Base-by-base conservation (phyloP, 192 early-diverging fungal species). In the Polychytrium aggregatum region DNA sequence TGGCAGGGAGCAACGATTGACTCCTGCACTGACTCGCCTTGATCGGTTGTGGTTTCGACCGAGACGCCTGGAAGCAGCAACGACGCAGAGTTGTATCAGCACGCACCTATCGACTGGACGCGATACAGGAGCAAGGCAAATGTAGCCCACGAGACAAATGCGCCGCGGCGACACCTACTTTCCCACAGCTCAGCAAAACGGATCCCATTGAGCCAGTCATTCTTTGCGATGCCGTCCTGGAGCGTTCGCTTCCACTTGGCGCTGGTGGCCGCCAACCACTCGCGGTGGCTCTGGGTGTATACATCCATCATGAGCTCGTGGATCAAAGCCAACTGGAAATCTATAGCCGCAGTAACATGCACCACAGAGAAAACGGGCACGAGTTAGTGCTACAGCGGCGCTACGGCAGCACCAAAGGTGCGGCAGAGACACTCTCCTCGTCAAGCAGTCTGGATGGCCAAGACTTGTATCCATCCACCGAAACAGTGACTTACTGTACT, bases 121-220 rank as follows among this genome's bases (percentile, higher is more conserved):
- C n/a, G n/a, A n/a, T n/a, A n/a, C n/a, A n/a, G n/a, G n/a, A n/a
- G n/a, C n/a, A n/a, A n/a, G n/a, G n/a, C n/a, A n/a, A n/a, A n/a
- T n/a, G n/a, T n/a, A n/a, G n/a, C n/a, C n/a, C n/a, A n/a, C n/a
- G n/a, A n/a, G n/a, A n/a, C n/a, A n/a, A n/a, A n/a, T n/a, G n/a
- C n/a, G n/a, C n/a, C n/a, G n/a, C n/a, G 22, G 33, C 16, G 48
- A 9, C 42, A 28, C 22, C 57, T 66, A 59, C 71, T 57, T 43
- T 78, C 70, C 76, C 76, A 78, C 1, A 71, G 44, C 26, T 66
- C 46, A 3, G 57, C 49, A 18, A 66, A 35, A 3, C 68, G 30
- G 33, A 68, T 65, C 5, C 53, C n/a, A 33, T 63, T 56, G 52
- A 63, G 54, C 72, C 72, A 75, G 26, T 53, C 49, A 0, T 60